Percentiles rank a stretch among this genome's conserved stretches.
Conservation (phyloP, 2,329 filamentous ascomycete genomes). For the Phaeosphaeria sp. region DNA sequence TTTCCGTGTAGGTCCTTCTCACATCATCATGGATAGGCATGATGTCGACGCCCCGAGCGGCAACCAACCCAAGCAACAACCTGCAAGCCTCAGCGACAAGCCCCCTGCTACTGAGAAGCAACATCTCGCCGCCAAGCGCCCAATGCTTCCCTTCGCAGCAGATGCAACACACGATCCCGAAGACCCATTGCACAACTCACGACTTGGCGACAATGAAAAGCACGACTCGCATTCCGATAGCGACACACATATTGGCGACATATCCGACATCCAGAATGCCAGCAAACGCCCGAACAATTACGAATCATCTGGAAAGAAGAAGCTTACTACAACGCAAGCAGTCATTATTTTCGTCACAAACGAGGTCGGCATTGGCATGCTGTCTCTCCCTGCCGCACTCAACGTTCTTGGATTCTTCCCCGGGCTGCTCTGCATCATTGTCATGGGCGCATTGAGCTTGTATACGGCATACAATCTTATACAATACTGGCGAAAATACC, state of each 20-base stretch:
- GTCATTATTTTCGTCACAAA: conserved; percentile 41
- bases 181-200: conserved; percentile 18
- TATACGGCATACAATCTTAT: conserved; percentile 40
- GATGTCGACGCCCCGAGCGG: conserved; percentile 16
- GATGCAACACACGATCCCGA: conserved; percentile 28
- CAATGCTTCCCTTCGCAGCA: conserved; percentile 28
- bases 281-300: conserved; percentile 17
- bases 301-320: conserved; percentile 17
- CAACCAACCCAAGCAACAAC: conserved; percentile 20
- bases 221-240: conserved; percentile 25
- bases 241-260: conserved; percentile 28
- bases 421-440: conserved; percentile 30
- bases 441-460: conserved; percentile 32
- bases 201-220: conserved; percentile 17
- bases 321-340: conserved; percentile 34
- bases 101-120: conserved; percentile 19
- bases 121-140: conserved; percentile 23
- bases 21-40: conserved; percentile 22
- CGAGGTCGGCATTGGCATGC: conserved; percentile 39
- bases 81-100: conserved; percentile 14
- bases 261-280: conserved; percentile 32
- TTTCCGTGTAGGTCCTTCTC: conserved; percentile 16
- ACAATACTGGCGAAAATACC: conserved; percentile 40
- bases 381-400: conserved; percentile 33
- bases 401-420: conserved; percentile 36